Base-by-base conservation (phyloP, 2,329 filamentous ascomycete species). In the Rachicladosporium sp. region DNA sequence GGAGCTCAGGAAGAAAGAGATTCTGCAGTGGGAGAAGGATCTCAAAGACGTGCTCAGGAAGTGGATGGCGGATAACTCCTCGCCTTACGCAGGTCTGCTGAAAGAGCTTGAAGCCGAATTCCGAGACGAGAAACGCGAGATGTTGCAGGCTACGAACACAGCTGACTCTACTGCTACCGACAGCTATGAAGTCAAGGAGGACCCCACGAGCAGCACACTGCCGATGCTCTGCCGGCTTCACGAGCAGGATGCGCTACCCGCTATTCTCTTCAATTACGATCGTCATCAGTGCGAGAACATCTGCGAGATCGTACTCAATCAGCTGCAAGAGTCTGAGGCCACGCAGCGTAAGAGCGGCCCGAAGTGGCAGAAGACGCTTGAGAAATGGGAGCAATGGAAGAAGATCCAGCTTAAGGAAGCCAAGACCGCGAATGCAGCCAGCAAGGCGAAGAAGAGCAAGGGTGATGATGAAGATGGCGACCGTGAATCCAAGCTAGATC, bases 201-300 rank as follows among this genome's bases (percentile, higher is more conserved):
- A 49, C 30, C 48, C 70, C 8, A 49, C 58, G 23, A 49, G 52
- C 13, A 71, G 68, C 7, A 75, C 71, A 3, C 59, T 82, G 11
- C 69, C 75, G 1, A 59, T 84, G 23, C 62, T 81, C 0, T 67
- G 63, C 10, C 69, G 76, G 27, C 65, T 87, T 1, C 71, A 83
- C 36, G 63, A 67, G 10, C 72, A 76, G 41, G 71, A 74, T 40
- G 80, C 78, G 0, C 65, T 89, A 1, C 83, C 82, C 0, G 82
- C 79, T 0, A 76, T 89, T 9, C 57, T 87, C 1, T 89, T 89
- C 65, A 83, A 84, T 53, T 89, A 83, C 49, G 79, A 87, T 46
- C 74, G 81, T 35, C 57, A 58, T 2, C 58, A 64, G 23, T 88
- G 83, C 50, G 81, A 86, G 56, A 55, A 58, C 7, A 71, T 81